Base-by-base conservation (phyloP, 139 green algal species). In the Deuterostichococcus epilithicus region DNA sequence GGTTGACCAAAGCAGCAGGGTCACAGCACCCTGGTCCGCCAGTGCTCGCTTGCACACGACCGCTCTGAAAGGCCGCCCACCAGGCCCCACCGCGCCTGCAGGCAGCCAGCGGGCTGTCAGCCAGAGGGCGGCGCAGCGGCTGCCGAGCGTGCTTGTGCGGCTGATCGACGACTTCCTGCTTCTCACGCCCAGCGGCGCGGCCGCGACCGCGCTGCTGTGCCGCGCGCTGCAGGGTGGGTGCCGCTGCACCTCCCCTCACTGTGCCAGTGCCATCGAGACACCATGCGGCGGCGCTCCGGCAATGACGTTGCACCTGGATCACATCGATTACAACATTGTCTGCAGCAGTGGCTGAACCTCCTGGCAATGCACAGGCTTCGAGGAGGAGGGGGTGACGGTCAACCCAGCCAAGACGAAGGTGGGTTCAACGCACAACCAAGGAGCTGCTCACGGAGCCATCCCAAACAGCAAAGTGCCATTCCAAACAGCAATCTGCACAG, bases 91-190 rank as follows among this genome's bases (percentile, higher is more conserved):
- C 18, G 26, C 10, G 65, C n/a, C n/a, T 10, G 35, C 68, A 73
- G 37, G 36, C 52, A 63, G 52, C 52, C 52, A 63, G 52, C 3
- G 63, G 28, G 28, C 28, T 28, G 28, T 5, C n/a, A 20, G 30
- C n/a, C 3, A 28, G 10, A 13, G 30, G 13, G 45, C 45, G 45
- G 15, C 38, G 59, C 70, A 22, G 39, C 66, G 36, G 23, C 67
- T 73, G 38, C 70, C 66, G 22, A 13, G 84, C 1, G 60, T 94
- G 47, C 76, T 97, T 76, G 58, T 96, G 76, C 86, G 94, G 0
- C 83, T 95, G 34, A 85, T 98, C 30, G 94, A 98, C 69, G 94
- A 98, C 78, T 96, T 91, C 68, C 83, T 98, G 37, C 83, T 94
- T 28, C 73, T 97, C 58, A 94, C 91, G 23, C 88, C 80, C 0